Evolutionary conservation across 2,329 filamentous ascomycete species (phyloP).

Genomic region (Cercospora sesami): DNA sequence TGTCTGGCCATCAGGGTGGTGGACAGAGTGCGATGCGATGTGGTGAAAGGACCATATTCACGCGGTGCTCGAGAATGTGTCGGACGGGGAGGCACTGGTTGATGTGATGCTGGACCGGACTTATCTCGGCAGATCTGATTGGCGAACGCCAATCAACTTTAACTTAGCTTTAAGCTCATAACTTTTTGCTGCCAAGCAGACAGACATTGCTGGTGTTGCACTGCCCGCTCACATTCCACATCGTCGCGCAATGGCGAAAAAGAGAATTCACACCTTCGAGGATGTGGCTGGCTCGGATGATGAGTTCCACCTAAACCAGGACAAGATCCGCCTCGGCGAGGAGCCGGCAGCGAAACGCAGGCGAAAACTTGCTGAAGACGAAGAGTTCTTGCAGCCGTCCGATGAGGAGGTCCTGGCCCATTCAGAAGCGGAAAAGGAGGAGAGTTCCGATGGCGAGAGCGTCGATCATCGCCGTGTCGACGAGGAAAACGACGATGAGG

Average conservation of each 20-base stretch:
- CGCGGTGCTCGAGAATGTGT: background rate
- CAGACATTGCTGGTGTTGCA: background rate
- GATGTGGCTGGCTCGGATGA: constrained; percentile 93
- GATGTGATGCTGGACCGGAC: background rate
- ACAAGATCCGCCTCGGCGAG: constrained; percentile 84
- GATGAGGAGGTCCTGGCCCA: constrained; percentile 65
- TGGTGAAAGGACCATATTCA: background rate
- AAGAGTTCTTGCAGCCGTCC: constrained; percentile 58
- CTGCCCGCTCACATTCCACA: background rate
- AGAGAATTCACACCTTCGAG: constrained; percentile 64
- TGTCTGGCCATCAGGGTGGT: background rate
- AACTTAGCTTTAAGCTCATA: background rate
- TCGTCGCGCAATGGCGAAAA: constrained; percentile 27
- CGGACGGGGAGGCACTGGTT: background rate
- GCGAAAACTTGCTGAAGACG: constrained; percentile 68
- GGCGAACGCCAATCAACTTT: background rate
- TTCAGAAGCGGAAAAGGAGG: constrained; percentile 42
- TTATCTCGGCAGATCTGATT: background rate
- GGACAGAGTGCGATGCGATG: background rate
- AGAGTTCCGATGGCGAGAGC: constrained; percentile 80
- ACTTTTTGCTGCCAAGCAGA: background rate
- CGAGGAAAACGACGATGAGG: constrained; percentile 35
- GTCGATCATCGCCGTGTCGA: constrained; percentile 55
- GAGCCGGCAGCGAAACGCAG: constrained; percentile 74
- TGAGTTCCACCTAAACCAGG: constrained; percentile 83